Evolutionary conservation across 441 rosid genomes (phyloP), one percentile per base, ranked within the genome.

Genomic region (Populus trichocarpa): DNA sequence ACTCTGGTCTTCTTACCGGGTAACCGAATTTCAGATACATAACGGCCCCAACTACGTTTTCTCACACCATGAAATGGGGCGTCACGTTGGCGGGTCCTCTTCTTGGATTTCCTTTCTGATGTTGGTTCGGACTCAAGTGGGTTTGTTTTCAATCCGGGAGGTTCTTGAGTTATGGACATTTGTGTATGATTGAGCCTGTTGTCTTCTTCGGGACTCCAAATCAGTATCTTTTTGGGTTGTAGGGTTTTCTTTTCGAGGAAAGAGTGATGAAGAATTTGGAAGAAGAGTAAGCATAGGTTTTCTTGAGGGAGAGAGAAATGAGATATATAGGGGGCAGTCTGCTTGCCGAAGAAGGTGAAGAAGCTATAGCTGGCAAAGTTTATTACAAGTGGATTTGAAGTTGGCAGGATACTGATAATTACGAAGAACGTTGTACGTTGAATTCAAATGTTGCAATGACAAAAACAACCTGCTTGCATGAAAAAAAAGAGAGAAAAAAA

Each of bases 21-120:
- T 11, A 82, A 50, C 74, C 86, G 46, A 72, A 84, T 81, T 78
- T 84, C 84, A 1, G 86, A 84, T 0, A 84, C 86, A 65, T 77
- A 84, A 5, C 82, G 78, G 36, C 86, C 84, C 86, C 86, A 84
- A 25, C 76, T 81, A 25, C 86, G 79, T 35, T 70, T 79, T 18
- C 86, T 76, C 22, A 84, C 84, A 0, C 86, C 86, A 13, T 71
- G 74, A 32, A 75, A 82, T 6, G 67, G 77, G 16, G 50, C 25
- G 36, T 78, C 79, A 26, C 12, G n/a, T 30, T 75, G 74, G 22
- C 70, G 74, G 9, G 53, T 68, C 63, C 67, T 66, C 64, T 82
- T 82, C 67, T 7, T 42, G 32, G 77, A 82, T 1, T 16, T 63
- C 35, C 69, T 9, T 5, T 70, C 66, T 8, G 69, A 16, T 5